These are phyloP conservation scores for Fagus sylvatica DNA, from an alignment of 306 rosid species.

Conservation along the genomic window DNA sequence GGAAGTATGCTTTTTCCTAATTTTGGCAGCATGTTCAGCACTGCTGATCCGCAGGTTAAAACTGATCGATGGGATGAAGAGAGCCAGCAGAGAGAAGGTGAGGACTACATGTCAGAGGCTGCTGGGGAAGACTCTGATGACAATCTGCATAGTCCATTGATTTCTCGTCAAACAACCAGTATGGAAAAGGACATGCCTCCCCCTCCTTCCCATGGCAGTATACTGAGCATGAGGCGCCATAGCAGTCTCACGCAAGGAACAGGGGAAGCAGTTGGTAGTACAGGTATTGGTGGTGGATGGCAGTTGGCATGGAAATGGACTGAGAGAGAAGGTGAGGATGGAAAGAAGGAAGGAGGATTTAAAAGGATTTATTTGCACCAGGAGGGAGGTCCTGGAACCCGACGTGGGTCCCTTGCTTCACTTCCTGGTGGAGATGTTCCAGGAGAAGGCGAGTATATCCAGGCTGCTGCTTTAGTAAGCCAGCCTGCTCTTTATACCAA, in stretches of 20 bases:
- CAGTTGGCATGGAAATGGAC: constrained; percentile 97
- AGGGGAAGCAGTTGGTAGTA: constrained; percentile 64
- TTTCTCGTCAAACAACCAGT: constrained; percentile 85
- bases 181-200: constrained; percentile 72
- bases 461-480: constrained; percentile 90
- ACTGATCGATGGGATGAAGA: constrained; percentile 82
- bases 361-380: constrained; percentile 79
- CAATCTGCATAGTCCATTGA: constrained; percentile 79
- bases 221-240: constrained; percentile 64
- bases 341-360: constrained; percentile 67
- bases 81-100: constrained; percentile 70
- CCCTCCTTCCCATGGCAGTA: constrained; percentile 75
- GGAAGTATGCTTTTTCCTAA: constrained; percentile 71
- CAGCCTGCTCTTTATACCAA: constrained; percentile 83
- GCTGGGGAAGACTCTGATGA: constrained; percentile 77
- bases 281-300: constrained; percentile 97
- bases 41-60: constrained; percentile 58
- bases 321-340: constrained; percentile 66
- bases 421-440: constrained; percentile 62
- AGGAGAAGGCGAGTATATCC: constrained; percentile 67
- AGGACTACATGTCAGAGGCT: constrained; percentile 60
- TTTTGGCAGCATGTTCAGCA: constrained; percentile 88
- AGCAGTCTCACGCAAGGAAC: constrained; percentile 82
- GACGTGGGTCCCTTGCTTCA: constrained; percentile 73
- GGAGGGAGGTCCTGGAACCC: constrained; percentile 69